phyloP scores from a whole-genome alignment of 371 early-diverging fungal genomes.

The Syncephalastrum racemosum region DNA sequence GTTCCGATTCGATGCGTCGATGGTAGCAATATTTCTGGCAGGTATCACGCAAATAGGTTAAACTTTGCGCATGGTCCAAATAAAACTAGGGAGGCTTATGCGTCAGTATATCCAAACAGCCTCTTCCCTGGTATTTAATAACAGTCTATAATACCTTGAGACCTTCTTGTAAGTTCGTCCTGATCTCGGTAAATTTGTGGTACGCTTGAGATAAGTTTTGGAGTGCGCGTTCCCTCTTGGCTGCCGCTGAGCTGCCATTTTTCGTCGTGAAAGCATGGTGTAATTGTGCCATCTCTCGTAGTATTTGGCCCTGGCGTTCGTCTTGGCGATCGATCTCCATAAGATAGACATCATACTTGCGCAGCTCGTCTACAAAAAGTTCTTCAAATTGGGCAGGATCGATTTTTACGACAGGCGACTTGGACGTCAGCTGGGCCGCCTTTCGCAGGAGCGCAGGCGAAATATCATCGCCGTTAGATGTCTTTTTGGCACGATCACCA shows the following conservation, averaged over 20 bases:
- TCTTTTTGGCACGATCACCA: constrained; percentile 28
- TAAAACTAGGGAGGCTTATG: constrained; percentile 58
- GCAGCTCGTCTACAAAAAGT: constrained; percentile 65
- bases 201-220: constrained; percentile 69
- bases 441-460: constrained; percentile 45
- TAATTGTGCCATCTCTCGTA: constrained; percentile 50
- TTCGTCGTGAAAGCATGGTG: constrained; percentile 61
- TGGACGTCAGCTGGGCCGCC: constrained; percentile 49
- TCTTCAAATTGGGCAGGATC: constrained; percentile 84
- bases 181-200: constrained; percentile 65
- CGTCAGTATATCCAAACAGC: background rate
- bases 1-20: constrained; percentile 53
- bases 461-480: constrained; percentile 75
- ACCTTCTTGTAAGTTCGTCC: constrained; percentile 67
- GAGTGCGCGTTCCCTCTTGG: constrained; percentile 66
- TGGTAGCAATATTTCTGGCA: constrained; percentile 71
- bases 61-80: constrained; percentile 59
- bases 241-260: constrained; percentile 46
- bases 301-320: constrained; percentile 56
- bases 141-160: constrained; percentile 33
- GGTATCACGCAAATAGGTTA: constrained; percentile 55
- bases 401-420: constrained; percentile 66
- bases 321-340: constrained; percentile 60
- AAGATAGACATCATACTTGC: constrained; percentile 68
- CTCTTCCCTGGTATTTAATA: background rate